Conservation (phyloP, 2,329 filamentous ascomycete species). For the Botrytis deweyae region DNA sequence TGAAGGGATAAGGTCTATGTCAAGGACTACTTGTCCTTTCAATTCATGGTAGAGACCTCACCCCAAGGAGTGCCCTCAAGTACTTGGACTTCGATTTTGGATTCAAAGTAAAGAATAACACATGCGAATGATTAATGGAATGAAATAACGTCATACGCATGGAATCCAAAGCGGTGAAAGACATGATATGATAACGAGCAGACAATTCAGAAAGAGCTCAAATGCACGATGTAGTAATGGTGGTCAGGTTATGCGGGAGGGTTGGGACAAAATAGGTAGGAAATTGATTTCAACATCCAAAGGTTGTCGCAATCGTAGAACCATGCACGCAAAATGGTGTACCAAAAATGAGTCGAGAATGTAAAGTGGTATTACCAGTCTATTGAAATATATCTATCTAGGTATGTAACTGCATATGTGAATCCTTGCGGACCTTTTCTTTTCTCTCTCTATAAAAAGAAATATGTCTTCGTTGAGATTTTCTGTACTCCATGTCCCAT, state of each 20-base stretch:
- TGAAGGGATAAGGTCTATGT: too few relatives aligned
- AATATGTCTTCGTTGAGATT: constrained; percentile 22
- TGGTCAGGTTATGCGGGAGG: not conserved
- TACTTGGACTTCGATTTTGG: not conserved
- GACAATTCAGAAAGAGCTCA: not conserved
- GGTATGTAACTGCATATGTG: not conserved
- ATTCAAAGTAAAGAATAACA: not conserved
- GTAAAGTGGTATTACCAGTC: constrained; percentile 8
- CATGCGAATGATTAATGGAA: constrained; percentile 10
- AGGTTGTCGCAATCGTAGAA: not conserved
- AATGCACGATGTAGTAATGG: not conserved
- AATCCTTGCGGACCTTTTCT: constrained; percentile 20
- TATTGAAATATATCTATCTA: constrained; percentile 13
- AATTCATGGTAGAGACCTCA: not conserved
- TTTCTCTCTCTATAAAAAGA: constrained; percentile 14
- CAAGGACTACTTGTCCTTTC: not conserved
- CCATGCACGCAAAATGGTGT: not conserved
- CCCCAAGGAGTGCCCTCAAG: not conserved
- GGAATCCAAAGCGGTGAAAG: not conserved
- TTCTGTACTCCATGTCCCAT: not conserved
- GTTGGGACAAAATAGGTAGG: too few relatives aligned
- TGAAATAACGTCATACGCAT: not conserved
- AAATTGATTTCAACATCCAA: not conserved
- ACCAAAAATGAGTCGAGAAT: not conserved
- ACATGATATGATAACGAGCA: not conserved